Percentiles rank a stretch among this genome's conserved stretches.
Evolutionary conservation across 306 rosid genomes (phyloP).

Genomic region (Parietaria judaica): DNA sequence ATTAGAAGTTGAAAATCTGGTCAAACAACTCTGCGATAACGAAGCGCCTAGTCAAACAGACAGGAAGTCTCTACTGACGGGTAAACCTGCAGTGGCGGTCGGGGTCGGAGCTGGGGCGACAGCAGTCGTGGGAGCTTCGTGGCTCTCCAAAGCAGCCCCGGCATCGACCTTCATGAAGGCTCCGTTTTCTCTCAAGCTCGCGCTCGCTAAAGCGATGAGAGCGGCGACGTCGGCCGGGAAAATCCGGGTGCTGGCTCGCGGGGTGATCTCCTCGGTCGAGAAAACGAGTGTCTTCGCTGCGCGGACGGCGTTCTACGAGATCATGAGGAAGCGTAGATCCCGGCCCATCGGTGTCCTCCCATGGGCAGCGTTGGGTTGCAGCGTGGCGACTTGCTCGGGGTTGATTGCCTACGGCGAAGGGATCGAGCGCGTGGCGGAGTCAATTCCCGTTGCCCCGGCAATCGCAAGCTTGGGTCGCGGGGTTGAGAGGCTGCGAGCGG

Average conservation of each 20-base stretch:
- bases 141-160: slow-evolving; percentile 60
- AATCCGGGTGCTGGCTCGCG: slow-evolving; percentile 55
- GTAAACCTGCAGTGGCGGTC: slow-evolving; percentile 62
- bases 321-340: slow-evolving; percentile 59
- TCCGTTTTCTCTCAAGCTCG: slow-evolving; percentile 51
- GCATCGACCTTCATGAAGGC: slow-evolving; percentile 52
- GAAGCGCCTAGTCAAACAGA: slow-evolving; percentile 28
- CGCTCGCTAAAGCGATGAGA: slow-evolving; percentile 48
- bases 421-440: slow-evolving; percentile 58
- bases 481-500: slow-evolving; percentile 45
- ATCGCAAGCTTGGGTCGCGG: slow-evolving; percentile 77
- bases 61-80: slow-evolving; percentile 35
- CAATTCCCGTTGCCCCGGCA: slow-evolving; percentile 60
- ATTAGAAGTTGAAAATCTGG: slow-evolving; percentile 44
- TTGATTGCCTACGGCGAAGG: slow-evolving; percentile 63
- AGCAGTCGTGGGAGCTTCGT: slow-evolving; percentile 67
- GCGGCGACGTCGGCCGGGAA: slow-evolving; percentile 70
- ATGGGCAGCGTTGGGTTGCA: slow-evolving; percentile 66
- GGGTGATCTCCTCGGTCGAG: slow-evolving; percentile 64
- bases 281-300: slow-evolving; percentile 67
- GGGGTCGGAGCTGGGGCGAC: slow-evolving; percentile 87
- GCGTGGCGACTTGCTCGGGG: slow-evolving; percentile 60
- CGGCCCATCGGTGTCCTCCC: slow-evolving; percentile 52
- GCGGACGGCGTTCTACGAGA: slow-evolving; percentile 75
- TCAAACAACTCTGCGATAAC: slow-evolving; percentile 35